Conservation (phyloP, 768 basidiomycete genomes). For the Fomitopsis serialis region DNA sequence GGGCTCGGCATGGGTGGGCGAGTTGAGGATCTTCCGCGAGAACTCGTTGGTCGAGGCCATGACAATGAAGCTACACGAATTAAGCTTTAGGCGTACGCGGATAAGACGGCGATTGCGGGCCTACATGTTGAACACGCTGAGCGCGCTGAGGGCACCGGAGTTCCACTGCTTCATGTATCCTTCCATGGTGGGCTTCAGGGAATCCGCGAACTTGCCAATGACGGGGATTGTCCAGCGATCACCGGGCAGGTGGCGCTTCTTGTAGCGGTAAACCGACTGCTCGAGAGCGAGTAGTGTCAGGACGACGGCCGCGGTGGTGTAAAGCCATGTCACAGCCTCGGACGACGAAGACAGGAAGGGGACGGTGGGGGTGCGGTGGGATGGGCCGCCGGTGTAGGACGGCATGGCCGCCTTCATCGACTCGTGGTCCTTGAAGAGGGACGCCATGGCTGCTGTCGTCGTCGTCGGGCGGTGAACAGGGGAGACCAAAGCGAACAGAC, state of each 20-base stretch:
- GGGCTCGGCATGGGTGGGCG: conserved; percentile 87
- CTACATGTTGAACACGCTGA: conserved; percentile 98
- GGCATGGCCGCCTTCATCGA: conserved; percentile 33
- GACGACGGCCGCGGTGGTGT: conserved; percentile 65
- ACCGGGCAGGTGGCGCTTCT: conserved; percentile 87
- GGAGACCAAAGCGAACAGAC: not conserved
- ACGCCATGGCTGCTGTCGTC: conserved; percentile 25
- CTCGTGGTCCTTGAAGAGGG: conserved; percentile 22
- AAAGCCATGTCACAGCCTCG: conserved; percentile 45
- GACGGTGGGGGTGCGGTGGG: conserved; percentile 43
- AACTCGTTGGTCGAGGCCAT: conserved; percentile 94
- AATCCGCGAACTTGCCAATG: conserved; percentile 95
- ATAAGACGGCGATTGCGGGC: not conserved
- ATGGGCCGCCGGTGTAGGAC: conserved; percentile 36
- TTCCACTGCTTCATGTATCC: conserved; percentile 92
- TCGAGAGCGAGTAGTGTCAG: conserved; percentile 77
- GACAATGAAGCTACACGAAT: conserved; percentile 82
- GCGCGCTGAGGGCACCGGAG: conserved; percentile 78
- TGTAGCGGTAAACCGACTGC: conserved; percentile 82
- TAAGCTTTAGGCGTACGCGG: not conserved
- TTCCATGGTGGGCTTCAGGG: conserved; percentile 86
- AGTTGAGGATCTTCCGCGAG: conserved; percentile 93
- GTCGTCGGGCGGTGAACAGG: conserved; percentile 8
- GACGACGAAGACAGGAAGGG: conserved; percentile 34
- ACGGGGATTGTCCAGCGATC: conserved; percentile 92